A percentile compares a stretch with the other conserved stretches of the same genome.
phyloP scores from a whole-genome alignment of 805 yeast species.

The Nakazawaea ambrosiae region DNA sequence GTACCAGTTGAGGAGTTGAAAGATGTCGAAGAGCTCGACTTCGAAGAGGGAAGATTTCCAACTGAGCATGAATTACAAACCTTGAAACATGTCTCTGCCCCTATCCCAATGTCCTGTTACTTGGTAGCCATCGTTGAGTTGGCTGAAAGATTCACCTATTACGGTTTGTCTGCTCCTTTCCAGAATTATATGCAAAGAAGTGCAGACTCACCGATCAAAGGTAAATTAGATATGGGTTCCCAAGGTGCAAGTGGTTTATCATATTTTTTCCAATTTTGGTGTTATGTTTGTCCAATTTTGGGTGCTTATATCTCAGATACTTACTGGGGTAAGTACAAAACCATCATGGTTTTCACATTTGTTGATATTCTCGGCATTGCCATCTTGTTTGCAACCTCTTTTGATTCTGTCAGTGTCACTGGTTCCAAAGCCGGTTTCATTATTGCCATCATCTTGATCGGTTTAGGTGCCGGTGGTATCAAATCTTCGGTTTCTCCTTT shows the following conservation, averaged over 20 bases:
- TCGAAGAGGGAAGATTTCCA: slow-evolving; percentile 29
- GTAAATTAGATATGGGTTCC: slow-evolving; percentile 55
- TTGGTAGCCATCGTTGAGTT: slow-evolving; percentile 66
- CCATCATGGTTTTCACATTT: slow-evolving; percentile 54
- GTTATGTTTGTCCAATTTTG: slow-evolving; percentile 70
- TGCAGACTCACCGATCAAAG: slow-evolving; percentile 26
- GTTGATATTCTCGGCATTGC: slow-evolving; percentile 57
- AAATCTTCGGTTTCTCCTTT: slow-evolving; percentile 70
- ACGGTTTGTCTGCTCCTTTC: slow-evolving; percentile 71
- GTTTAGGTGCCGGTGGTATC: slow-evolving; percentile 77
- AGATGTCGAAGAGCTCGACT: slow-evolving; percentile 16
- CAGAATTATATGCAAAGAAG: slow-evolving; percentile 69
- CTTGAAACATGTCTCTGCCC: slow-evolving; percentile 45
- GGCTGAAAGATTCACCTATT: slow-evolving; percentile 76
- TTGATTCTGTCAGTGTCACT: slow-evolving; percentile 46
- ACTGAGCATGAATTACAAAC: slow-evolving; percentile 48
- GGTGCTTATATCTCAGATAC: slow-evolving; percentile 76
- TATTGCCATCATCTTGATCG: slow-evolving; percentile 51
- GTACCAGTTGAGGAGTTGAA: slow-evolving; percentile 1
- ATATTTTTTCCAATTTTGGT: slow-evolving; percentile 75
- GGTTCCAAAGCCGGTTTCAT: slow-evolving; percentile 60
- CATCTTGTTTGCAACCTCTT: slow-evolving; percentile 60
- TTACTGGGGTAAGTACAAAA: slow-evolving; percentile 63
- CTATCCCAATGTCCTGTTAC: slow-evolving; percentile 50
- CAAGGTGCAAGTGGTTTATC: slow-evolving; percentile 66